phyloP scores from a whole-genome alignment of 805 yeast genomes.

The Candida ortonii region DNA sequence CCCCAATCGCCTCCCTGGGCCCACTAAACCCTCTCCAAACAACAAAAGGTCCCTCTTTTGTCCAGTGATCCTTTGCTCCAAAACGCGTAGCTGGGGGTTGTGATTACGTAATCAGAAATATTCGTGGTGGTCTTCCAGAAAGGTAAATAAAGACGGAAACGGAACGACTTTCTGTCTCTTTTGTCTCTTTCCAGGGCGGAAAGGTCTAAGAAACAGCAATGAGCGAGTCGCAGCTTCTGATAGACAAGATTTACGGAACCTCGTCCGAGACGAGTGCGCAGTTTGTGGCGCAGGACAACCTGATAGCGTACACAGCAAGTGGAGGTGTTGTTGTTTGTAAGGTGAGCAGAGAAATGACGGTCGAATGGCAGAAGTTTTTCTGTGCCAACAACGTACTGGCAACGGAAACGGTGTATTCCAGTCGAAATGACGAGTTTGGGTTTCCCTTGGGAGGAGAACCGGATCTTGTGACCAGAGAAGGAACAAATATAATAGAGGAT shows the following conservation, averaged over 20 bases:
- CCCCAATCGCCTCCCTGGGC: no score
- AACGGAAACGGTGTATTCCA: conserved; percentile 1
- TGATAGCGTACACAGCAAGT: conserved; percentile 54
- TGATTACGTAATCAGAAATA: no score
- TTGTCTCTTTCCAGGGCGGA: no score
- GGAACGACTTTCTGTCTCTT: no score
- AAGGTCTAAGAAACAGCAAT: no score
- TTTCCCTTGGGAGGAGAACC: conserved; percentile 33
- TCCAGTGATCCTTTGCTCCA: no score
- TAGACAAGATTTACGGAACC: conserved; percentile 42
- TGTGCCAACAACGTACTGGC: conserved; percentile 41
- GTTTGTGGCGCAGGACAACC: conserved; percentile 37
- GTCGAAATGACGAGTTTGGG: conserved; percentile 35
- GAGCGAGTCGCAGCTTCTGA: conserved; percentile 16
- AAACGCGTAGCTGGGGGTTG: no score
- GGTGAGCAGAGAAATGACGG: conserved; percentile 22
- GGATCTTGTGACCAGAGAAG: conserved; percentile 25
- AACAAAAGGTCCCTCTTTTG: no score
- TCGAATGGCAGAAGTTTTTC: conserved; percentile 44
- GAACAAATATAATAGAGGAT: conserved; percentile 12
- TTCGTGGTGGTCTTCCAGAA: no score
- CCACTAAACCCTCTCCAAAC: not conserved
- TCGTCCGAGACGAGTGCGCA: conserved; percentile 44
- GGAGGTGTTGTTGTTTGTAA: conserved; percentile 57
- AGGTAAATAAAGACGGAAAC: no score